phyloP scores from a whole-genome alignment of 2,329 filamentous ascomycete genomes.

The Mycogone perniciosa region DNA sequence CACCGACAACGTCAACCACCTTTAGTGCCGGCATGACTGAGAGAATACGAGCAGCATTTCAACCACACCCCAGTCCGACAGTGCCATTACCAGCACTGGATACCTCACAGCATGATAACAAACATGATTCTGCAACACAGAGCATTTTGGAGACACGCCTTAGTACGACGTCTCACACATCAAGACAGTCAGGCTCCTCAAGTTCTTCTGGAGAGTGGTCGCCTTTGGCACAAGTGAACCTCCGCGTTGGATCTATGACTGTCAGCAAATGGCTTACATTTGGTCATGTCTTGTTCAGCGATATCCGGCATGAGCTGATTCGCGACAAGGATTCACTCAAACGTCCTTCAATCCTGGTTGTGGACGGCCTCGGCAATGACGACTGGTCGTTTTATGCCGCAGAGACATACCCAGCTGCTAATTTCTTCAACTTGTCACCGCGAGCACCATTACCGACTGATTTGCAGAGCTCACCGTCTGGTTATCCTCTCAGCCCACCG shows the following conservation, averaged over 20 bases:
- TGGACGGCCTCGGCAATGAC: conserved; percentile 79
- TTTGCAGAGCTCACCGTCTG: conserved; percentile 33
- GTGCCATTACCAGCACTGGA: conserved; percentile 39
- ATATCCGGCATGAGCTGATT: conserved; percentile 64
- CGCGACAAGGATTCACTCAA: conserved; percentile 30
- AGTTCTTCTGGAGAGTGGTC: conserved; percentile 51
- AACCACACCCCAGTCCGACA: conserved; percentile 34
- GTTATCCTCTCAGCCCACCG: conserved; percentile 50
- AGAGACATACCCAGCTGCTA: conserved; percentile 67
- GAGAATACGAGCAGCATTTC: conserved; percentile 44
- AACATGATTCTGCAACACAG: conserved; percentile 19
- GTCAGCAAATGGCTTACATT: conserved; percentile 86
- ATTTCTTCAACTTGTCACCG: conserved; percentile 70
- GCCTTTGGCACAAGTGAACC: conserved; percentile 63
- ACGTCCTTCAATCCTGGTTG: conserved; percentile 62
- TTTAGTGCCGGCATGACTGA: conserved; percentile 51
- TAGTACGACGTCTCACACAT: conserved; percentile 26
- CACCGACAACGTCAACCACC: conserved; percentile 41
- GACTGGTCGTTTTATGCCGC: conserved; percentile 86
- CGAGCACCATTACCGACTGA: conserved; percentile 45
- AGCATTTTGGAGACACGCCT: conserved; percentile 25
- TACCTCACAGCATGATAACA: conserved; percentile 22
- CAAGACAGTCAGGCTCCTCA: conserved; percentile 40
- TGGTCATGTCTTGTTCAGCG: conserved; percentile 76
- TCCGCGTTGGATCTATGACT: conserved; percentile 74